Evolutionary conservation across 2,329 filamentous ascomycete genomes (phyloP).

Genomic region (Elsinoe necatrix): DNA sequence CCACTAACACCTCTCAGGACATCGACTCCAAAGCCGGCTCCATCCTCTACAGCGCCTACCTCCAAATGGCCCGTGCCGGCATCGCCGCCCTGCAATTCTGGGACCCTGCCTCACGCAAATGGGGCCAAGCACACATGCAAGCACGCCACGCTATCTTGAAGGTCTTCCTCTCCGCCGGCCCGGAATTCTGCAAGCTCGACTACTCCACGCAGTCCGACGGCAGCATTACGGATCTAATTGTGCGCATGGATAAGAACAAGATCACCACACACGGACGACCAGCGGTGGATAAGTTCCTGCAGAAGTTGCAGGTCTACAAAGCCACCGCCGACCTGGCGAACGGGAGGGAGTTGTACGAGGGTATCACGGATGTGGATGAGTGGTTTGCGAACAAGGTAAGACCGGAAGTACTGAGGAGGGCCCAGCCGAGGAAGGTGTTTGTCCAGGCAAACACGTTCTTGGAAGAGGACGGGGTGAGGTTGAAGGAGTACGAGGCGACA

Average conservation of each 20-base stretch:
- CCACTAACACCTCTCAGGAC: constrained; percentile 34
- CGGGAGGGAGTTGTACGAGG: constrained; percentile 71
- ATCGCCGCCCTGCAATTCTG: constrained; percentile 84
- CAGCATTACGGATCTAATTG: constrained; percentile 73
- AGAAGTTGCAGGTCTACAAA: constrained; percentile 90
- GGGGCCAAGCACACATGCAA: constrained; percentile 82
- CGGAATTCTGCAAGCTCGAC: constrained; percentile 75
- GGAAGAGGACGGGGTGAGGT: constrained; percentile 55
- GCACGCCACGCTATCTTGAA: constrained; percentile 81
- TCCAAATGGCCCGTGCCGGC: constrained; percentile 91
- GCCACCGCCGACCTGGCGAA: constrained; percentile 72
- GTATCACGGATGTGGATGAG: constrained; percentile 74
- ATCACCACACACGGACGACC: constrained; percentile 75
- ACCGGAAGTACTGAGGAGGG: constrained; percentile 64
- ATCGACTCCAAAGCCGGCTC: constrained; percentile 72
- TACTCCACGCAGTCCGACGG: constrained; percentile 50
- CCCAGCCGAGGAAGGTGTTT: constrained; percentile 82
- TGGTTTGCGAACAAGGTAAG: constrained; percentile 79
- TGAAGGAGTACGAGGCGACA: constrained; percentile 81
- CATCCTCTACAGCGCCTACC: constrained; percentile 78
- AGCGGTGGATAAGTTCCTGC: constrained; percentile 76
- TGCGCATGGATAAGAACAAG: constrained; percentile 75
- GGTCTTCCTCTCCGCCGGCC: constrained; percentile 77
- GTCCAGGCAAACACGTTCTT: constrained; percentile 85
- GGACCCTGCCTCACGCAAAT: constrained; percentile 84